A percentile compares a stretch with the other conserved stretches of the same genome.
Conservation (phyloP, 2,329 filamentous ascomycete species). For the Apiospora sp. region DNA sequence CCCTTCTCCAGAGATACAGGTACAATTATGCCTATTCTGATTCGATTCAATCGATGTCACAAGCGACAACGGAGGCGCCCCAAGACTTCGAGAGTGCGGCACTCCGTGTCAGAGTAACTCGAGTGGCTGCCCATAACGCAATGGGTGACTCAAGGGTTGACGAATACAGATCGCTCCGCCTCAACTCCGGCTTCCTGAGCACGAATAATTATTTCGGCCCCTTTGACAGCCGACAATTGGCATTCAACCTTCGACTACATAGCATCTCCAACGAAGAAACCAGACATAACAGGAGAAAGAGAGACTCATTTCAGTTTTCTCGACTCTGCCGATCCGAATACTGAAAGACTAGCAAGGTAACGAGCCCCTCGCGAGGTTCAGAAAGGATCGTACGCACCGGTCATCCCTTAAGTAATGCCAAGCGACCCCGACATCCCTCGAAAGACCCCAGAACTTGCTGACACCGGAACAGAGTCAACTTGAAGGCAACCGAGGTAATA, state of each 20-base stretch:
- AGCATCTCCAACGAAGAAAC: not conserved
- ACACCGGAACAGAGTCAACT: not conserved
- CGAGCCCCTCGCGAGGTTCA: not conserved
- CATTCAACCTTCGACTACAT: not conserved
- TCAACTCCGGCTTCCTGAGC: not conserved
- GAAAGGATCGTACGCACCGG: not conserved
- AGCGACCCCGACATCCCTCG: not conserved
- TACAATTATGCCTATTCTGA: too few species aligned
- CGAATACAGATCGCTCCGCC: too few species aligned
- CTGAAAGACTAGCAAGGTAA: not conserved
- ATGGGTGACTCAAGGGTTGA: not conserved
- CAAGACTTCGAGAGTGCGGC: not conserved
- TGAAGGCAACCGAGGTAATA: too few species aligned
- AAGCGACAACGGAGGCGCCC: too few species aligned
- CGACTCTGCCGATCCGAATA: not conserved
- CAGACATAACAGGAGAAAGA: not conserved
- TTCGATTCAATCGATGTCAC: too few species aligned
- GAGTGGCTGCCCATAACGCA: not conserved
- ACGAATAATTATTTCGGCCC: not conserved
- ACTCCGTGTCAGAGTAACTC: not conserved
- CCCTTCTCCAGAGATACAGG: too few species aligned
- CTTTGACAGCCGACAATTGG: not conserved
- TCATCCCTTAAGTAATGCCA: not conserved
- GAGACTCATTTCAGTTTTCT: not conserved
- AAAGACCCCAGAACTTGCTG: not conserved